Evolutionary conservation across 2,329 filamentous ascomycete species (phyloP), one percentile per base, ranked within the genome.

Genomic region (Ophiostoma novo-ulmi): DNA sequence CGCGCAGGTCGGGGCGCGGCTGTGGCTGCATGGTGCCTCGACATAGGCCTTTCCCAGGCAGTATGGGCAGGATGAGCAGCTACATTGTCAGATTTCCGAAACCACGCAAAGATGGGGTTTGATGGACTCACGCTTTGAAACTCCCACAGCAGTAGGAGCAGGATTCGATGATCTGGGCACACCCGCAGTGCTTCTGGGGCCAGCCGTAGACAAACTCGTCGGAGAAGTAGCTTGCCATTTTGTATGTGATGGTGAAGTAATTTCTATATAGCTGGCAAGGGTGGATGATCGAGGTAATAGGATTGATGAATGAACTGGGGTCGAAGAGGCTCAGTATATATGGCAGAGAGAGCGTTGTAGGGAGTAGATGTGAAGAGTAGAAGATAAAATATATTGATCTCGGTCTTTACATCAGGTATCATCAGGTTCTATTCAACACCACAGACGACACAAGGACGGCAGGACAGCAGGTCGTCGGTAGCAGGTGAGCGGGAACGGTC

Each of bases 171-270:
- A 74, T 44, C 48, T 71, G 73, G 1, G 67, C 17, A 11, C 73
- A 74, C 3, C 73, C 73, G 22, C 73, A 74, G 35, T 61, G 41
- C 22, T 72, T 74, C 11, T 20, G 58, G 3, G 73, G 71, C 71
- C 71, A 74, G 5, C 73, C 73, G 22, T 69, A 71, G 41, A 74
- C 73, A 61, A 74, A 73, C 14, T 74, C 73, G 44, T 72, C 71
- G 10, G 67, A 11, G 1, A 67, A 68, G 44, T 55, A 26, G 10
- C 44, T 14, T 1, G 52, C 22, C 72, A 73, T 74, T 39, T 36
- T 41, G 39, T 20, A n/a, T 26, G 39, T 35, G 36, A 8, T 55
- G n/a, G 52, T 14, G 22, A 3, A 55, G n/a, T 3, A 26, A 0
- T 26, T 26, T 22, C n/a, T 22, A n/a, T 58, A 10, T 3, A 3